Conservation (phyloP, 352 stramenopile genomes). For the Hyaloperonospora arabidopsidis region DNA sequence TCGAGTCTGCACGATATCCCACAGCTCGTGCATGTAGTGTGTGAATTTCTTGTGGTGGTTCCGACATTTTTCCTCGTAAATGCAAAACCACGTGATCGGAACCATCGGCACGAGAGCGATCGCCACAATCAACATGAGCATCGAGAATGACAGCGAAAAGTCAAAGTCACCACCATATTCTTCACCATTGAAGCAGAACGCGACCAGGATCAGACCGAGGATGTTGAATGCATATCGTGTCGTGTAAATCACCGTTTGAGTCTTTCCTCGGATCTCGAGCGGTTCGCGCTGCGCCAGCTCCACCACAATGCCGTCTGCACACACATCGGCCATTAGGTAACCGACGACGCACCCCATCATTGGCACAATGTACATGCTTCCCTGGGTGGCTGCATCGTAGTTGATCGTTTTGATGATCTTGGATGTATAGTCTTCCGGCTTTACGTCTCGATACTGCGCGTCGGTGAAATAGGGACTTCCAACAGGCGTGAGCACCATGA, state of each 20-base stretch:
- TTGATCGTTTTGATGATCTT: slow-evolving; percentile 37
- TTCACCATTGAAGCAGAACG: slow-evolving; percentile 40
- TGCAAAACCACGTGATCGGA: slow-evolving; percentile 37
- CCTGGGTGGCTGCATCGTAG: slow-evolving; percentile 26
- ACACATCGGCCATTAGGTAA: slow-evolving; percentile 44
- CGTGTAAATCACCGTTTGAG: slow-evolving; percentile 48
- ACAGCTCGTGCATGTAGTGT: slow-evolving; percentile 41
- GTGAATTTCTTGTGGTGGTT: slow-evolving; percentile 29
- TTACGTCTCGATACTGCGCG: slow-evolving; percentile 24
- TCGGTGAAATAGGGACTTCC: slow-evolving; percentile 38
- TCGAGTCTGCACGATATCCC: slow-evolving; percentile 39
- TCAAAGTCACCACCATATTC: slow-evolving; percentile 43
- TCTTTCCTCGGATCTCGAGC: slow-evolving; percentile 33
- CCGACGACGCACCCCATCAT: slow-evolving; percentile 41
- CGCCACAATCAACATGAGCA: slow-evolving; percentile 37
- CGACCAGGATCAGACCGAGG: slow-evolving; percentile 33
- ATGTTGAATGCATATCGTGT: slow-evolving; percentile 32
- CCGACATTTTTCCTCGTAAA: slow-evolving; percentile 28
- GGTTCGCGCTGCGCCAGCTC: slow-evolving; percentile 45
- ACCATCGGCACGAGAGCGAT: slow-evolving; percentile 26
- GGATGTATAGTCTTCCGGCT: slow-evolving; percentile 35
- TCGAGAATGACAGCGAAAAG: slow-evolving; percentile 37
- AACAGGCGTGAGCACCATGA: slow-evolving; percentile 30
- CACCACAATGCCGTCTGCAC: slow-evolving; percentile 42
- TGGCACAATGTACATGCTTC: slow-evolving; percentile 35